Conservation (phyloP, 2,329 filamentous ascomycete species). For the Aspergillus pseudotamarii region DNA sequence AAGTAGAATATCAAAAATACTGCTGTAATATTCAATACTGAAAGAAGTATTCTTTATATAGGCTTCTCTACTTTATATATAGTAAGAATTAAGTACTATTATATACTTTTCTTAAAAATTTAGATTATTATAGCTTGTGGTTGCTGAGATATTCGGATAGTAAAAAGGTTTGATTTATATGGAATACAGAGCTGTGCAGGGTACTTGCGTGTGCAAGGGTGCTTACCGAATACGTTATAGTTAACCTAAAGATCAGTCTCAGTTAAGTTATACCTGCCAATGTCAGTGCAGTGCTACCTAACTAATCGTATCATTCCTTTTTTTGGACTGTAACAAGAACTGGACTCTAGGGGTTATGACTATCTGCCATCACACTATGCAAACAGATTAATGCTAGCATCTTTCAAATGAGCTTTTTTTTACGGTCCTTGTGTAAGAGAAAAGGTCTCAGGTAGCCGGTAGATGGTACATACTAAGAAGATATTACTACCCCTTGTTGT, state of each 20-base stretch:
- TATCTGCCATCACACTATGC: background rate
- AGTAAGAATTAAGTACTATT: too few relatives aligned
- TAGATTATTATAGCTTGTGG: too few relatives aligned
- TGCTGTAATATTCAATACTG: too few relatives aligned
- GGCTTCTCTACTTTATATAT: too few relatives aligned
- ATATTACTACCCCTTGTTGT: background rate
- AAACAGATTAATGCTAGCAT: background rate
- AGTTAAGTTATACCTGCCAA: background rate
- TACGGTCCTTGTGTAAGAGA: background rate
- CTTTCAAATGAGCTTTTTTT: background rate
- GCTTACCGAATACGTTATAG: too few relatives aligned
- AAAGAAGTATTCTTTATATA: too few relatives aligned
- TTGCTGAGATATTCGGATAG: too few relatives aligned
- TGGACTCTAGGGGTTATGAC: background rate
- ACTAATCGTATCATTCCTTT: background rate
- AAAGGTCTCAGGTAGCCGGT: background rate
- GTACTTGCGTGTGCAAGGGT: too few relatives aligned
- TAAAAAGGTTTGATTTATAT: too few relatives aligned
- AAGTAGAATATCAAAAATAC: too few relatives aligned
- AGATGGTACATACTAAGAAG: background rate
- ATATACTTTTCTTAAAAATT: too few relatives aligned
- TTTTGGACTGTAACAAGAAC: background rate
- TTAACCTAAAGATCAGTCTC: background rate
- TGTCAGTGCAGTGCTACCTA: background rate
- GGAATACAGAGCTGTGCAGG: too few relatives aligned